Percentiles rank a stretch among this genome's conserved stretches.
phyloP scores from a whole-genome alignment of 768 basidiomycete genomes.

The Leccinum disarticulatum region DNA sequence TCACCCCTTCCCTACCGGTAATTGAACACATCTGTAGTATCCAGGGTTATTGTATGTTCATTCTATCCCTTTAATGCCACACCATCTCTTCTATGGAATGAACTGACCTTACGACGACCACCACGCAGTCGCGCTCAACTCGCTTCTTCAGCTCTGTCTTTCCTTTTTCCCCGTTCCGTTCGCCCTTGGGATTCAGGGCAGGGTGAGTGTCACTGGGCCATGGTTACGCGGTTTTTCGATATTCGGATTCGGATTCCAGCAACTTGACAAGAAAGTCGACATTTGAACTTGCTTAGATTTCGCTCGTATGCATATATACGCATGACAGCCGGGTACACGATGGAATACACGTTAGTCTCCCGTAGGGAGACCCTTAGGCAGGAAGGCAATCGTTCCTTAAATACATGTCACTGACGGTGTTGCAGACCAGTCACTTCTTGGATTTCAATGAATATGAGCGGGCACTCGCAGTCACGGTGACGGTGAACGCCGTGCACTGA shows the following conservation, averaged over 20 bases:
- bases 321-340: slow-evolving; percentile 28
- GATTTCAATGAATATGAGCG: background rate
- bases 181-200: background rate
- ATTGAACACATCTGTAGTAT: slow-evolving; percentile 52
- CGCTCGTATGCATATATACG: background rate
- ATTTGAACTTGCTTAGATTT: background rate
- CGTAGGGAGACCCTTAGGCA: too few species aligned
- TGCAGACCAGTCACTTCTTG: background rate
- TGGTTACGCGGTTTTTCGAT: background rate
- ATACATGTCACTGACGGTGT: background rate
- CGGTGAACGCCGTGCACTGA: too few species aligned
- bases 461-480: background rate
- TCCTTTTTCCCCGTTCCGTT: background rate
- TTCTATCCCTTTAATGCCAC: background rate
- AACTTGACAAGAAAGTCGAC: background rate
- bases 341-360: background rate
- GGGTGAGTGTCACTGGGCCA: background rate
- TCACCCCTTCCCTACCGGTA: background rate
- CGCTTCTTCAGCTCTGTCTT: slow-evolving; percentile 35
- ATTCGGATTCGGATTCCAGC: background rate
- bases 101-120: slow-evolving; percentile 7
- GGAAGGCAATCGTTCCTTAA: too few species aligned
- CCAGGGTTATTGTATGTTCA: slow-evolving; percentile 36
- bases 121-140: slow-evolving; percentile 33
- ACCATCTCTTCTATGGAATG: slow-evolving; percentile 1